Conservation (phyloP, 371 early-diverging fungal species). For the Mortierella sp. region DNA sequence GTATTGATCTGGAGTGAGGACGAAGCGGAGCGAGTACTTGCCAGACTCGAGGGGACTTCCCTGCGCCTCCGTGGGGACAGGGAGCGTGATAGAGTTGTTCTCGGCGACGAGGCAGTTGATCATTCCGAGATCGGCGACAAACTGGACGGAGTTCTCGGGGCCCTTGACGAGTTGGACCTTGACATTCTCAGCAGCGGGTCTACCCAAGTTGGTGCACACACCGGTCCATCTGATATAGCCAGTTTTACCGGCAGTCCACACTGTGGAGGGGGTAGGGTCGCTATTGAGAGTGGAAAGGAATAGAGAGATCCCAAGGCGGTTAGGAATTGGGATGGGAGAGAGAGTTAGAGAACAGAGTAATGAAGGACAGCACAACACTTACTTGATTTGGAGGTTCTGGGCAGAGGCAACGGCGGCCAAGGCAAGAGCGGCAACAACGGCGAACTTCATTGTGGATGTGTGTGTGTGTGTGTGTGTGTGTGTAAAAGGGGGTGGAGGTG, state of each 20-base stretch:
- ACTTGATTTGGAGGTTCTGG: constrained; percentile 42
- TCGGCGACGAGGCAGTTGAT: constrained; percentile 27
- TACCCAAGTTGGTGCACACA: constrained; percentile 26
- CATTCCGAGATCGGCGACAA: constrained; percentile 15
- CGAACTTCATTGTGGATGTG: constrained; percentile 20
- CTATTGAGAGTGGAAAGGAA: constrained; percentile 13
- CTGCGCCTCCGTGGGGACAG: constrained; percentile 10
- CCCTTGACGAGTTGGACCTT: constrained; percentile 29
- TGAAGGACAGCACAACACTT: background rate
- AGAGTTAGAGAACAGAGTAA: background rate
- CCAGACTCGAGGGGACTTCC: constrained; percentile 1
- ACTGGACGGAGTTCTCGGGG: constrained; percentile 17
- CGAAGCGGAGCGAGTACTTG: constrained; percentile 34
- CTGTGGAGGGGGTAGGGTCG: constrained; percentile 30
- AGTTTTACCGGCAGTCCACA: constrained; percentile 21
- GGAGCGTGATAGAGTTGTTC: constrained; percentile 3
- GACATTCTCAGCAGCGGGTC: constrained; percentile 15
- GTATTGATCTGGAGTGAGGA: constrained; percentile 28
- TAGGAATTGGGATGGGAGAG: background rate
- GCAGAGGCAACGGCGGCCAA: constrained; percentile 25
- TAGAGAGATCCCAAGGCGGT: background rate
- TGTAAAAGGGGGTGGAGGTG: background rate
- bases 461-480: background rate
- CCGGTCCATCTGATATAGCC: constrained; percentile 31
- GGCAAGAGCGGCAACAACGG: constrained; percentile 3